Conservation (phyloP, 2,329 filamentous ascomycete genomes). For the Tolypocladium pustulatum region DNA sequence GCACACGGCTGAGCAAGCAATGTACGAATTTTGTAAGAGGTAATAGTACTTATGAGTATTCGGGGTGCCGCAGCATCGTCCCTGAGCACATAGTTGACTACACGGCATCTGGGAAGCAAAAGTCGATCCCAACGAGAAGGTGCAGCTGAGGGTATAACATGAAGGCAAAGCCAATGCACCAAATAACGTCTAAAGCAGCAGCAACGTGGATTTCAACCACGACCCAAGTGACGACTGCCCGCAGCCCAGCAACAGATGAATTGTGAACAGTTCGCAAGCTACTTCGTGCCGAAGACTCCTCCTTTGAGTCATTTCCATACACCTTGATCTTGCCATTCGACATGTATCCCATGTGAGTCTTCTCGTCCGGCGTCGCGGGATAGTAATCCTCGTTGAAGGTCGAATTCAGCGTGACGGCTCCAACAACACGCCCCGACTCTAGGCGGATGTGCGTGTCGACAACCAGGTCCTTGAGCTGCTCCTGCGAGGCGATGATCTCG, state of each 20-base stretch:
- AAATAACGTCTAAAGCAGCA: neutral
- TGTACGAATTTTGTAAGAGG: neutral
- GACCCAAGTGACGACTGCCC: neutral
- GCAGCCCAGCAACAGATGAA: neutral
- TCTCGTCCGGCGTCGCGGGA: conserved; percentile 27
- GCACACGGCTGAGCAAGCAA: neutral
- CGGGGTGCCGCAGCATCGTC: neutral
- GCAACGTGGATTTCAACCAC: neutral
- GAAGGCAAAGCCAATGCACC: neutral
- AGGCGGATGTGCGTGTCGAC: conserved; percentile 52
- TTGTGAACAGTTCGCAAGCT: neutral
- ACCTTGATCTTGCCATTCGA: neutral
- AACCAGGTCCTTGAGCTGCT: conserved; percentile 25
- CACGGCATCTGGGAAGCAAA: neutral
- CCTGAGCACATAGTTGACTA: neutral
- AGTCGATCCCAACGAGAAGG: neutral
- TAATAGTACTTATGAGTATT: neutral
- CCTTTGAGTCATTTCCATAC: neutral
- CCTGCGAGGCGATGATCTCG: conserved; percentile 38
- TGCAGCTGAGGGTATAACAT: neutral
- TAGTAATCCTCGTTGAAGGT: conserved; percentile 50
- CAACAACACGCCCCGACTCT: conserved; percentile 42
- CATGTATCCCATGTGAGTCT: conserved; percentile 9
- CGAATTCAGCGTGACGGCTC: conserved; percentile 42
- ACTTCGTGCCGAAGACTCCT: neutral